Evolutionary conservation across 1,284 basidiomycete genomes (phyloP).

Genomic region (Puccinia brachypodii): DNA sequence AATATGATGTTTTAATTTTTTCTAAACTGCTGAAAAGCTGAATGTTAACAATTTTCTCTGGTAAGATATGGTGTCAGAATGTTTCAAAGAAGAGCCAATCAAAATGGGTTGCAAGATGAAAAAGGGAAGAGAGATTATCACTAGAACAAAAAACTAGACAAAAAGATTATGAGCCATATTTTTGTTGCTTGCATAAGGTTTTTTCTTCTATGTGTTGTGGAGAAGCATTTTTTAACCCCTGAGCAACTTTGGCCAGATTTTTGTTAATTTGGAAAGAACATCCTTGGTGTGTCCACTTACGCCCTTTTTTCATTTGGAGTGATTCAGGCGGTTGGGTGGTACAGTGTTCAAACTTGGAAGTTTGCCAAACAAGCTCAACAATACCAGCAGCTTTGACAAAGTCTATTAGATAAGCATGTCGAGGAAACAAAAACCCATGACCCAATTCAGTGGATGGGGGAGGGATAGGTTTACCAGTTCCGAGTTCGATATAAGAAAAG

Average conservation of each 20-base stretch:
- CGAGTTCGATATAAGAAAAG: background rate
- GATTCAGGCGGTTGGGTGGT: background rate
- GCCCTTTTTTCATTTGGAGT: background rate
- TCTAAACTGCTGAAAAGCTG: too few relatives aligned
- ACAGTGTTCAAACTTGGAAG: background rate
- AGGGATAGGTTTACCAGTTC: background rate
- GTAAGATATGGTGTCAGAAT: background rate
- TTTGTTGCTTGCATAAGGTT: background rate
- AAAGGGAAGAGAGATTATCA: background rate
- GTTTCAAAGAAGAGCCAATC: background rate
- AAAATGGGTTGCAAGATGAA: background rate
- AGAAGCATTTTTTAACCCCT: background rate
- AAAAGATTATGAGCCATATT: background rate
- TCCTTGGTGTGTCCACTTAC: background rate
- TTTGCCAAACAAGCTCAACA: background rate
- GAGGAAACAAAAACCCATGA: background rate
- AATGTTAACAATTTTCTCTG: too few relatives aligned
- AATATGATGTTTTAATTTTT: too few relatives aligned
- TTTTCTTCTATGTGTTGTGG: background rate
- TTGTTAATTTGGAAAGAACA: background rate
- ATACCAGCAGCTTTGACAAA: background rate
- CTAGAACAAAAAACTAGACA: background rate
- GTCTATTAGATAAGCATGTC: background rate
- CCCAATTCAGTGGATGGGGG: background rate
- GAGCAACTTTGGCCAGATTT: background rate